A percentile compares a stretch with the other conserved stretches of the same genome.
Evolutionary conservation across 148 eudicot species (phyloP).

Genomic region (Rhododendron vialii): DNA sequence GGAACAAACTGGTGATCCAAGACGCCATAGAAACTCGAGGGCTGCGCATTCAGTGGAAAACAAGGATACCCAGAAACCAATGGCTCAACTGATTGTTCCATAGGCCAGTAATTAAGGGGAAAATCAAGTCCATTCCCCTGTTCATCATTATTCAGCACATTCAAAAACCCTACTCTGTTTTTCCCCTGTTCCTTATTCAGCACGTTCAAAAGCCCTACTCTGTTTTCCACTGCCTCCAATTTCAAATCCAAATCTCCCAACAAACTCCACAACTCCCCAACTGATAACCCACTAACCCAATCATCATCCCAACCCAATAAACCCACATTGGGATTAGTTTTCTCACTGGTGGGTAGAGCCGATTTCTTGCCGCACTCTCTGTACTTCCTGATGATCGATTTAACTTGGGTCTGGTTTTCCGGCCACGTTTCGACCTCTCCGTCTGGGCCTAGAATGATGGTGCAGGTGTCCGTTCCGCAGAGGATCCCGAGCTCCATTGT

Average conservation of each 20-base stretch:
- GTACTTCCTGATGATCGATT: not conserved
- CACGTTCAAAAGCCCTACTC: not conserved
- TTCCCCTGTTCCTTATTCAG: not conserved
- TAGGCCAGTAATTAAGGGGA: not conserved
- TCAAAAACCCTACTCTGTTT: not conserved
- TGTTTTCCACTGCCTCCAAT: not conserved
- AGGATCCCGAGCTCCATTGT: constrained; percentile 5
- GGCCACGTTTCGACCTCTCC: constrained; percentile 11
- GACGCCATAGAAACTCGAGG: not conserved
- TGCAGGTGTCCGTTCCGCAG: constrained; percentile 3
- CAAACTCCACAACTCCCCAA: not conserved
- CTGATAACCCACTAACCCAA: not conserved
- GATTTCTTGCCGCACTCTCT: not conserved
- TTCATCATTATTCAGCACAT: not conserved
- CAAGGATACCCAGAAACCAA: not conserved
- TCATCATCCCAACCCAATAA: not conserved
- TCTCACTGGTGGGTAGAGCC: not conserved
- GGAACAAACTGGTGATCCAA: not conserved
- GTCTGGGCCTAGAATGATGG: not conserved
- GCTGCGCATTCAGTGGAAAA: not conserved
- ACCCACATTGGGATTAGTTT: not conserved
- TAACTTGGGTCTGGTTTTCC: not conserved
- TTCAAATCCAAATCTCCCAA: not conserved
- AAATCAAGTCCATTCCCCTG: not conserved
- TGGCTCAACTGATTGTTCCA: not conserved